Conservation (phyloP, 1,284 basidiomycete species). For the Veloboletus limbatus region DNA sequence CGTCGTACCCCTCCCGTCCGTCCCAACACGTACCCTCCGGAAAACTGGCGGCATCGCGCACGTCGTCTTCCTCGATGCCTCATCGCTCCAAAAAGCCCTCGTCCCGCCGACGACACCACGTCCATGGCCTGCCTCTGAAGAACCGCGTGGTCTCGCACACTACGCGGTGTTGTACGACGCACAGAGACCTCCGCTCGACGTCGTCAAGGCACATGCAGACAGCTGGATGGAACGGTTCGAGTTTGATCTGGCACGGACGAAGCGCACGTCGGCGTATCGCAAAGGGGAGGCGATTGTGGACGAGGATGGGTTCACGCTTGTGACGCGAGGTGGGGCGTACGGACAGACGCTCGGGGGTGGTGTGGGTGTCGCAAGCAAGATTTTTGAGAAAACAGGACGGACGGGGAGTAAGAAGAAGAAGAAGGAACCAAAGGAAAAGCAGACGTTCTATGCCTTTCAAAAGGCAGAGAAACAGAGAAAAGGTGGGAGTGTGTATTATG, state of each 20-base stretch:
- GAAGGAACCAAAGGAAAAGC: conserved; percentile 68
- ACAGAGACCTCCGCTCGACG: conserved; percentile 68
- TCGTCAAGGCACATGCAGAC: conserved; percentile 65
- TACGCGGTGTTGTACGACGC: conserved; percentile 63
- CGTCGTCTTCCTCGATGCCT: conserved; percentile 74
- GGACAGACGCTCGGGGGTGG: conserved; percentile 82
- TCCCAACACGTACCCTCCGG: too few relatives aligned
- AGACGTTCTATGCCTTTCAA: conserved; percentile 84
- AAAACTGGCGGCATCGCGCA: conserved; percentile 68
- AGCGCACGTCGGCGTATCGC: too few relatives aligned
- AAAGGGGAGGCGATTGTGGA: conserved; percentile 86
- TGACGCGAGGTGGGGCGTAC: conserved; percentile 86
- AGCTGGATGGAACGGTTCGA: conserved; percentile 75
- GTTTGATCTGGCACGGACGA: conserved; percentile 60
- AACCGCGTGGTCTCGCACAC: conserved; percentile 66
- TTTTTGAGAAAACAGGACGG: conserved; percentile 62
- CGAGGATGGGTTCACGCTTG: too few relatives aligned
- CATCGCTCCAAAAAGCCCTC: conserved; percentile 67
- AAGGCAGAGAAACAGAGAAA: too few relatives aligned
- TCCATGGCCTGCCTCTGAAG: too few relatives aligned
- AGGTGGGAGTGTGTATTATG: conserved; percentile 27
- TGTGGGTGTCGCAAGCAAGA: conserved; percentile 73
- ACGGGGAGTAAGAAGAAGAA: conserved; percentile 57
- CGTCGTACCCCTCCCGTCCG: conserved; percentile 54
- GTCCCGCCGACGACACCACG: conserved; percentile 42